Conservation (phyloP, 2,329 filamentous ascomycete species). For the Colletotrichum costaricense region DNA sequence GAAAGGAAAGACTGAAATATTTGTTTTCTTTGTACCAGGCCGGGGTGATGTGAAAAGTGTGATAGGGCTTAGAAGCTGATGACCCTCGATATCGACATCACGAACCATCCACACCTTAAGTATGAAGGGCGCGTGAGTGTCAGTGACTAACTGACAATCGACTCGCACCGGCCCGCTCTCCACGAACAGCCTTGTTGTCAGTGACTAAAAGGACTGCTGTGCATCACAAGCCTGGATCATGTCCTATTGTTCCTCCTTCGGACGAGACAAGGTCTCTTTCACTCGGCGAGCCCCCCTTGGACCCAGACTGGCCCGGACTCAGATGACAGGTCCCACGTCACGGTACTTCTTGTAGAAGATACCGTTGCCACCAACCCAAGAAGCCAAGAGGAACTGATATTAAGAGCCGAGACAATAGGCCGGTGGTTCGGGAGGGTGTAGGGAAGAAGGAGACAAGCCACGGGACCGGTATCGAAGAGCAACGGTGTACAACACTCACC, state of each 20-base stretch:
- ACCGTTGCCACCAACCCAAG: neutral
- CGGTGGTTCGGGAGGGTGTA: slow-evolving; percentile 19
- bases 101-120: slow-evolving; percentile 18
- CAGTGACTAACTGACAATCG: slow-evolving; percentile 24
- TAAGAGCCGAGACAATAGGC: slow-evolving; percentile 35
- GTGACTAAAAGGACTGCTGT: slow-evolving; percentile 26
- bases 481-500: slow-evolving; percentile 21
- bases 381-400: slow-evolving; percentile 9
- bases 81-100: neutral
- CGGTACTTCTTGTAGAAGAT: slow-evolving; percentile 3
- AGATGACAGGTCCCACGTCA: slow-evolving; percentile 31
- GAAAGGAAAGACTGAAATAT: neutral
- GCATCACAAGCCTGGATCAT: slow-evolving; percentile 34
- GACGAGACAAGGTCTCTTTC: slow-evolving; percentile 18
- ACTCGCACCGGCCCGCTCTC: slow-evolving; percentile 14
- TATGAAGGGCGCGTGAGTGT: slow-evolving; percentile 18
- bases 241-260: slow-evolving; percentile 26
- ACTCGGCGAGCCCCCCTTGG: neutral
- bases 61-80: neutral
- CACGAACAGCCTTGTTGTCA: slow-evolving; percentile 17
- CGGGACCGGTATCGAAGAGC: slow-evolving; percentile 19
- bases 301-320: slow-evolving; percentile 1
- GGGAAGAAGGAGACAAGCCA: slow-evolving; percentile 2
- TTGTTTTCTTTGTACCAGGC: neutral
- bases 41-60: neutral